phyloP scores from a whole-genome alignment of 805 yeast species.

The Candida pseudoglaebosa region DNA sequence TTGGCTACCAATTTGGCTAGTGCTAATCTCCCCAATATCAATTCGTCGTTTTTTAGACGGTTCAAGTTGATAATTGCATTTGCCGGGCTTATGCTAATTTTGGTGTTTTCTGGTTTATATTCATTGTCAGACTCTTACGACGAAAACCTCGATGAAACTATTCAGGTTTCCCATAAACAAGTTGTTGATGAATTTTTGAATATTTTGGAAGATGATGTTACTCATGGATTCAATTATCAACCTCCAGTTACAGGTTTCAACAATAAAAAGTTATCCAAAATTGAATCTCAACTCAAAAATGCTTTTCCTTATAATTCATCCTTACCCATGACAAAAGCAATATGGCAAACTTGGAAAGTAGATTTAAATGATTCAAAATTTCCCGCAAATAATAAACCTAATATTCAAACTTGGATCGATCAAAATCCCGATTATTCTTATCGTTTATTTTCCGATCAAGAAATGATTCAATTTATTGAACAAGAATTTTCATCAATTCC shows the following conservation, averaged over 20 bases:
- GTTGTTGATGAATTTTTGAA: background rate
- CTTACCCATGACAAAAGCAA: slow-evolving; percentile 65
- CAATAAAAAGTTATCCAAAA: background rate
- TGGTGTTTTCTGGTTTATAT: too few species aligned
- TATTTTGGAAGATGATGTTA: background rate
- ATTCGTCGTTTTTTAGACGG: background rate
- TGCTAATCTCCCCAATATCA: too few species aligned
- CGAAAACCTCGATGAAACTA: background rate
- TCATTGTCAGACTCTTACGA: background rate
- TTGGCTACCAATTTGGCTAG: too few species aligned
- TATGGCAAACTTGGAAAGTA: slow-evolving; percentile 81
- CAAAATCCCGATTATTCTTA: slow-evolving; percentile 75
- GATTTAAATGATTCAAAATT: slow-evolving; percentile 58
- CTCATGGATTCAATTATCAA: background rate
- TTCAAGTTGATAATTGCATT: background rate
- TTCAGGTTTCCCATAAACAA: background rate
- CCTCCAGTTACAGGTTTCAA: background rate
- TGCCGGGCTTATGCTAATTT: too few species aligned
- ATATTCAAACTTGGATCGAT: slow-evolving; percentile 63
- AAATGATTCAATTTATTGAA: slow-evolving; percentile 57
- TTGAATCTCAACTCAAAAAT: background rate
- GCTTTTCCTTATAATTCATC: slow-evolving; percentile 61
- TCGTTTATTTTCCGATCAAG: slow-evolving; percentile 68
- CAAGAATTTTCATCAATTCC: slow-evolving; percentile 69
- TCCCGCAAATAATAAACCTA: slow-evolving; percentile 52